Conservation (phyloP, 208 protist genomes). For the Porcisia deanei region DNA sequence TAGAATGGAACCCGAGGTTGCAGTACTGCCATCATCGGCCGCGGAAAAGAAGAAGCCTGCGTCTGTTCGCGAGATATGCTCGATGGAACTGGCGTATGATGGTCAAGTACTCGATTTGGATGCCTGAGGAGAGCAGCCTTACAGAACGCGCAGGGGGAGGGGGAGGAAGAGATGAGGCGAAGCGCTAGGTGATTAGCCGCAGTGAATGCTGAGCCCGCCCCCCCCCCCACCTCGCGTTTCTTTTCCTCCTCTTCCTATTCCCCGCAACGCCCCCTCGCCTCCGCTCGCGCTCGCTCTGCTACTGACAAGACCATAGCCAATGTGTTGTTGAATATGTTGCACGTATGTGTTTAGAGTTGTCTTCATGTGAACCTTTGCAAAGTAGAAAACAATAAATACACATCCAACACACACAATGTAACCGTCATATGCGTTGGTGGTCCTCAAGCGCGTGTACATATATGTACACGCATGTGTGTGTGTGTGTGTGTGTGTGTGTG, state of each 20-base stretch:
- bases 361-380: too few relatives aligned
- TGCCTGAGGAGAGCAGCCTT: slow-evolving; percentile 17
- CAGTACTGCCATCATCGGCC: neutral
- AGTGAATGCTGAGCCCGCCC: neutral
- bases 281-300: too few relatives aligned
- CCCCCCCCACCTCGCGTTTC: neutral
- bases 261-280: too few relatives aligned
- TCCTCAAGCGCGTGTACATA: neutral
- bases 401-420: neutral
- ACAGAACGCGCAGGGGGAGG: neutral
- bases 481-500: neutral
- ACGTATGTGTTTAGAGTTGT: too few relatives aligned
- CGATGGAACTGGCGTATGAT: slow-evolving; percentile 79
- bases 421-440: neutral
- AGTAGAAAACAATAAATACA: too few relatives aligned
- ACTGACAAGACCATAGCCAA: too few relatives aligned
- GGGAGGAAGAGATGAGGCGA: neutral
- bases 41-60: slow-evolving; percentile 1
- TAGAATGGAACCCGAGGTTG: slow-evolving; percentile 4
- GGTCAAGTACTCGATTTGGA: slow-evolving; percentile 48
- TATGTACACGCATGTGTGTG: neutral
- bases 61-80: slow-evolving; percentile 29
- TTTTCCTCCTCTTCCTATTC: neutral
- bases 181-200: neutral
- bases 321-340: too few relatives aligned